Evolutionary conservation across 1,284 basidiomycete species (phyloP), one percentile per base, ranked within the genome.

Genomic region (Vanrija pseudolonga): DNA sequence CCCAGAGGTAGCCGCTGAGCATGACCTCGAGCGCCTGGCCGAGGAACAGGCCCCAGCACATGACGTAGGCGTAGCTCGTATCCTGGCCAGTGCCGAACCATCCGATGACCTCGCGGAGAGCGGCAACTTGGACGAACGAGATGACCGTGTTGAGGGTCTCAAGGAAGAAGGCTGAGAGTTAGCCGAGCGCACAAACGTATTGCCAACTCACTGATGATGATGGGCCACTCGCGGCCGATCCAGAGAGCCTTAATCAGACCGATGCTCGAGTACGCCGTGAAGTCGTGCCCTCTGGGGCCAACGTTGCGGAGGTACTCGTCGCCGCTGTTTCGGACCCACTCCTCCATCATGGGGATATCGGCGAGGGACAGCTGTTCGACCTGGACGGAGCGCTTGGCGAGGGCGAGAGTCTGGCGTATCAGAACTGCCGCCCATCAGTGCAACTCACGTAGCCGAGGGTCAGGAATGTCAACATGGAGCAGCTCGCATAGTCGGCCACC

Each of bases 291-390:
- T 3, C 20, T 44, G 3, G 60, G 60, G 1, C 23, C 54, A 7
- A 56, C 36, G 15, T 24, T 12, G 6, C 28, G 38, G 15, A 60
- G 52, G n/a, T 55, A 52, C 19, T 59, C 40, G 28, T 47, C 47
- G 8, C 51, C 40, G 40, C 53, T 46, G 36, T 46, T 62, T 24
- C 74, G 54, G 48, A 68, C 61, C 28, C 61, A 50, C 15, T 72
- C 67, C 40, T 71, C 69, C 3, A 76, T 53, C 19, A 70, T 55
- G 9, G 73, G 74, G 3, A 75, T 54, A 53, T 76, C 73, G n/a
- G 51, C 43, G 28, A 63, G 64, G 6, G 53, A 39, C 2, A 76
- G 65, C 52, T 64, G 59, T 5, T 58, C 58, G 12, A 66, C 65
- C 19, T 59, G 41, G 28, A 60, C 57, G 8, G 69, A 72, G 18